Evolutionary conservation across 495 filamentous ascomycete genomes (phyloP).

Genomic region (Tuber aestivum): DNA sequence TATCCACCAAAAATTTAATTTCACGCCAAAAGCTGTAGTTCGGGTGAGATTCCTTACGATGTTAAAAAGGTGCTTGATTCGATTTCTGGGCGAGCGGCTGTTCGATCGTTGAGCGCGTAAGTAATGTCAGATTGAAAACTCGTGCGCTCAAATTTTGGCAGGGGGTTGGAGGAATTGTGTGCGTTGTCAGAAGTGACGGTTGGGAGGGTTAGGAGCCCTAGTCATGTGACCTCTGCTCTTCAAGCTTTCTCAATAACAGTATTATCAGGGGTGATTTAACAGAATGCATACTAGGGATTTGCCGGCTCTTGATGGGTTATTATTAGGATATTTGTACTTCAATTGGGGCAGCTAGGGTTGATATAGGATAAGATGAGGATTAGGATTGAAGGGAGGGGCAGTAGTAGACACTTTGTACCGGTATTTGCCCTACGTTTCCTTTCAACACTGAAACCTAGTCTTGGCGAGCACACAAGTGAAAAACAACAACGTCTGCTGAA

Average conservation of each 20-base stretch:
- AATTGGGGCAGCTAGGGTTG: background rate
- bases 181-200: conserved; percentile 29
- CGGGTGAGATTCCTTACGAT: background rate
- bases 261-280: background rate
- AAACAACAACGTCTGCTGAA: background rate
- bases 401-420: background rate
- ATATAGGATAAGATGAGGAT: background rate
- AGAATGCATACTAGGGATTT: background rate
- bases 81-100: conserved; percentile 9
- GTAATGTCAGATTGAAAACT: conserved; percentile 22
- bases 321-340: background rate
- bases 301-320: background rate
- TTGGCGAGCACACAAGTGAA: background rate
- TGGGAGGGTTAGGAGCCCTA: conserved; percentile 18
- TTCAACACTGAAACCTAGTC: background rate
- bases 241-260: background rate
- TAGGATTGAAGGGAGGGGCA: background rate
- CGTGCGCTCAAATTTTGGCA: conserved; percentile 19
- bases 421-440: background rate
- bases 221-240: conserved; percentile 16
- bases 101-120: background rate
- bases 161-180: conserved; percentile 10
- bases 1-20: background rate
- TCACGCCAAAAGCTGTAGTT: background rate
- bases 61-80: conserved; percentile 6